phyloP scores from a whole-genome alignment of 306 rosid genomes.

The Neltuma alba region DNA sequence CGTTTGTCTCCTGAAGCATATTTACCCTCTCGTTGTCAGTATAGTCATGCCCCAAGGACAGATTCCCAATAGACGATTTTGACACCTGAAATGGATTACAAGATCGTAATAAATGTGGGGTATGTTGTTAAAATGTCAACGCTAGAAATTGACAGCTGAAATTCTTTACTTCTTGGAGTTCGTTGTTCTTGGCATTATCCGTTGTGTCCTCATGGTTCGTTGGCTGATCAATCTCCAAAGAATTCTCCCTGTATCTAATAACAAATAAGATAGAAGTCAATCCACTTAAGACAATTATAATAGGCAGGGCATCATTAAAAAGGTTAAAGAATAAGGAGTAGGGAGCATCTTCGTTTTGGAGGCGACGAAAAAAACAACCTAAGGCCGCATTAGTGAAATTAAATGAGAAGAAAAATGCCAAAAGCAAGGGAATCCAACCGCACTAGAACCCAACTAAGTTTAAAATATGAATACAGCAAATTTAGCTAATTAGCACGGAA shows the following conservation, averaged over 20 bases:
- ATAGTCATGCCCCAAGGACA: slow-evolving; percentile 23
- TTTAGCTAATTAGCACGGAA: not conserved
- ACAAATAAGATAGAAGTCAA: slow-evolving; percentile 13
- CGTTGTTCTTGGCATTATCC: slow-evolving; percentile 33
- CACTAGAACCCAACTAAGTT: not conserved
- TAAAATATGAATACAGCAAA: not conserved
- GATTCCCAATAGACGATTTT: slow-evolving; percentile 31
- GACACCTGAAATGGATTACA: slow-evolving; percentile 37
- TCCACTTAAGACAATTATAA: slow-evolving; percentile 1
- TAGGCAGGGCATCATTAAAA: not conserved
- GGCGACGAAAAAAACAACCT: no score
- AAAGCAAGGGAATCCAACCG: not conserved
- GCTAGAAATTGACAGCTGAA: slow-evolving; percentile 12
- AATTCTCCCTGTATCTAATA: slow-evolving; percentile 46
- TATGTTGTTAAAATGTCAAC: slow-evolving; percentile 23
- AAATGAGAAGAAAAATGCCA: not conserved
- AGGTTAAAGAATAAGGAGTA: not conserved
- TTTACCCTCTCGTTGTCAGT: slow-evolving; percentile 30
- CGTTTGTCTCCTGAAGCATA: slow-evolving; percentile 33
- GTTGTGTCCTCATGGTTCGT: slow-evolving; percentile 32
- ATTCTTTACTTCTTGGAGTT: slow-evolving; percentile 53
- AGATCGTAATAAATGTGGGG: slow-evolving; percentile 15
- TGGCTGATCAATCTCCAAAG: slow-evolving; percentile 41
- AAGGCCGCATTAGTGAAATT: not conserved
- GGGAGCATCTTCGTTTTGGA: no score